A percentile compares a stretch with the other conserved stretches of the same genome.
Conservation (phyloP, 164 flowering plant genomes). For the Vitis labrusca region DNA sequence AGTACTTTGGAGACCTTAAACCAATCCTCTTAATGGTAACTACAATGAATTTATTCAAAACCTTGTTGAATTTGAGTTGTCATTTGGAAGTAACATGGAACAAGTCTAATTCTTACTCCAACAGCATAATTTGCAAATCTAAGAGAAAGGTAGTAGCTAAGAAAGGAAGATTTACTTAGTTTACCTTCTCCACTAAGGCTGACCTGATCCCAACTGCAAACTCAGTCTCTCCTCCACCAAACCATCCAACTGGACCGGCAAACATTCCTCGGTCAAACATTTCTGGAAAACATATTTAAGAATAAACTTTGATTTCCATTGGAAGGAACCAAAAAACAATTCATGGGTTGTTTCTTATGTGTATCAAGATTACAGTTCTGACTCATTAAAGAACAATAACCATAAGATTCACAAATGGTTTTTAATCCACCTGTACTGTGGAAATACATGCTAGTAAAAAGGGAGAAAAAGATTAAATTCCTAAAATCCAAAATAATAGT, state of each 20-base stretch:
- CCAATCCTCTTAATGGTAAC: no score
- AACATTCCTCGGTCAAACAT: constrained; percentile 97
- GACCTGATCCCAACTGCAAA: constrained; percentile 98
- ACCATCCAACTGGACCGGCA: constrained; percentile 99
- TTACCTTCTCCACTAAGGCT: constrained; percentile 82
- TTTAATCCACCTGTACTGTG: background rate
- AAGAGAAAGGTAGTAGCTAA: background rate
- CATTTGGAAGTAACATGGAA: no score
- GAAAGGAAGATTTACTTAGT: background rate
- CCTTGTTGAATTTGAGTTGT: no score
- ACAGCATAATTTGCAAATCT: background rate
- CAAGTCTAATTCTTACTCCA: background rate
- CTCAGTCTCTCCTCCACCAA: constrained; percentile 91
- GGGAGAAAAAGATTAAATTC: background rate
- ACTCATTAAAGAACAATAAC: background rate
- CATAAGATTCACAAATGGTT: background rate
- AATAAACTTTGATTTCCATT: background rate
- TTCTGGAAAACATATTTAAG: constrained; percentile 42
- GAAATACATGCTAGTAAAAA: background rate
- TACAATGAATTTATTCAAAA: no score
- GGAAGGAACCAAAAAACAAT: background rate
- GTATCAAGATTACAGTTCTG: background rate
- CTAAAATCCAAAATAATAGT: background rate
- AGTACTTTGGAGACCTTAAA: no score
- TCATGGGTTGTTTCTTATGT: background rate